Conservation (phyloP, 2,329 filamentous ascomycete genomes). For the Tolypocladium inflatum region DNA sequence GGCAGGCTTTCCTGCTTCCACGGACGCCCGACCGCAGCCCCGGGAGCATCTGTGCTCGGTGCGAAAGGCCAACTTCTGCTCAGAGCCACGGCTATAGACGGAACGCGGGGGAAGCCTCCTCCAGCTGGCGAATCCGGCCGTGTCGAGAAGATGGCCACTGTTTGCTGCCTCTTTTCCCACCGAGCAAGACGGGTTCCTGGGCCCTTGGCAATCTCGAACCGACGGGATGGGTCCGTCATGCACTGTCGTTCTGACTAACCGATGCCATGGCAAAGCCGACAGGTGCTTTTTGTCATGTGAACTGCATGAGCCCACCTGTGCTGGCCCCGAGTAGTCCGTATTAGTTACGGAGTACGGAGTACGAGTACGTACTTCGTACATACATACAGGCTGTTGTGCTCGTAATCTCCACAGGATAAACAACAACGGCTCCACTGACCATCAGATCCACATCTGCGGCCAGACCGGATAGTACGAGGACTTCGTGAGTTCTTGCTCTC, state of each 20-base stretch:
- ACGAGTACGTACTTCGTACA: no score
- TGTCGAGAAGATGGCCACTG: neutral
- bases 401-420: neutral
- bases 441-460: neutral
- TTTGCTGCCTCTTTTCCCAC: neutral
- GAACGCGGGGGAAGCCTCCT: neutral
- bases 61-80: neutral
- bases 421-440: neutral
- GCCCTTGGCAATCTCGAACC: neutral
- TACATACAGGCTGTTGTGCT: neutral
- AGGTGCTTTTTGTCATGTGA: neutral
- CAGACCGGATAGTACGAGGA: neutral
- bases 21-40: no score
- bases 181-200: neutral
- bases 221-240: neutral
- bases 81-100: neutral
- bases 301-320: neutral
- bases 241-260: neutral
- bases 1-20: no score
- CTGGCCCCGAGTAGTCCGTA: no score
- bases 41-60: no score
- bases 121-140: neutral
- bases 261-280: neutral
- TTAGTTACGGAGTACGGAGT: no score
- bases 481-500: neutral